Evolutionary conservation across 2,329 filamentous ascomycete species (phyloP), one percentile per base, ranked within the genome.

Genomic region (Fusarium agapanthi): DNA sequence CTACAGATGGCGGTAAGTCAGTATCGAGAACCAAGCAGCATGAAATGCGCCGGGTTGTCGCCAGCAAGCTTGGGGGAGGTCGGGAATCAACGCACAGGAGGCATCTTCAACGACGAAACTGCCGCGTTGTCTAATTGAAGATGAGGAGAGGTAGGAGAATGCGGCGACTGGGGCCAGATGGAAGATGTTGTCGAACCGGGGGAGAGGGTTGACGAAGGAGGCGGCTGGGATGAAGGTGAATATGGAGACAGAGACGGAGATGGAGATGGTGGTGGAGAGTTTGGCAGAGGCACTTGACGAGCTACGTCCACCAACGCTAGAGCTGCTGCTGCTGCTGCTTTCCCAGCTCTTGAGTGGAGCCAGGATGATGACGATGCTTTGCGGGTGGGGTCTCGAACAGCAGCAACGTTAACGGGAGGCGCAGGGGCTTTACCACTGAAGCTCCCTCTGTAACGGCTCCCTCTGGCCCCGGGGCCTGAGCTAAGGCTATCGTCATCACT

Each of bases 11-110:
- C 28, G 24, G 65, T 62, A 59, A 44, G 71, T 78, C 65, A 76
- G 71, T 63, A 32, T 67, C 60, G 56, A 50, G 64, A 47, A 64
- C 53, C 58, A 53, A 71, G 66, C 40, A 65, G 64, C 53, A 50
- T 57, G 50, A 50, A 48, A 50, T 65, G 59, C 73, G 50, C 60
- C 35, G 44, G 57, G 67, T 72, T 69, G 72, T 67, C 55, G 66
- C 38, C 67, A 65, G 50, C 28, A 67, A 58, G 60, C 44, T 53
- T 73, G 66, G 56, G n/a, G 71, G 63, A 73, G 62, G 67, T 67
- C 69, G 63, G 71, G 72, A 67, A 73, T 69, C 67, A 80, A 83
- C 87, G 84, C 87, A 89, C 87, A 78, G 87, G 84, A 83, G 87
- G 84, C 87, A 89, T 89, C 76, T 83, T 87, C 83, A 80, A 78